Conservation (phyloP, 2,329 filamentous ascomycete species). For the Scedosporium minutisporum region DNA sequence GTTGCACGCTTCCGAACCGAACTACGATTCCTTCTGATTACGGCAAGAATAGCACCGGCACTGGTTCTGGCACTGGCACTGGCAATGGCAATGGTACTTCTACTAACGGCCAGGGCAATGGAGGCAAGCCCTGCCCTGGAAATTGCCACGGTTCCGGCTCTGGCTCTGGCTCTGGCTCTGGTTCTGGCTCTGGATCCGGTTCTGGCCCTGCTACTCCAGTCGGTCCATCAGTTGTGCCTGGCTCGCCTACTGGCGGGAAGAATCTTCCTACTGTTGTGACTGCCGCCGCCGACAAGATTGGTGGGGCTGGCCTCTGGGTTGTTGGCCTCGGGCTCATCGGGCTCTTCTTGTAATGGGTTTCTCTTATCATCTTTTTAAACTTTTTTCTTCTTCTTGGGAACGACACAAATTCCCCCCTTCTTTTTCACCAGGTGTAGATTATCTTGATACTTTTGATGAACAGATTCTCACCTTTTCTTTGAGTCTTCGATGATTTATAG, state of each 20-base stretch:
- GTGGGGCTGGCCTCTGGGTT: background rate
- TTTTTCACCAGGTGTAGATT: no score
- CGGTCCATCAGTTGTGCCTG: background rate
- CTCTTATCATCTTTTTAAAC: background rate
- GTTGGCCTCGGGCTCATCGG: background rate
- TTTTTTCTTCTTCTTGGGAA: no score
- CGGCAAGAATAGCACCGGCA: background rate
- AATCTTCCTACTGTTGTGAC: background rate
- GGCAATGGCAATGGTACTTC: background rate
- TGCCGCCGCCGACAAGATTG: background rate
- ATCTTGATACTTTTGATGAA: no score
- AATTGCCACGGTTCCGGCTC: background rate
- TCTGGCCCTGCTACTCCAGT: background rate
- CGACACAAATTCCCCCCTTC: no score
- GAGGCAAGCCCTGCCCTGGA: background rate
- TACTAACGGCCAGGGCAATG: background rate
- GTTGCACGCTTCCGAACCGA: slow-evolving; percentile 10
- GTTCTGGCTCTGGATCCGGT: background rate
- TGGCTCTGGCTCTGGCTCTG: background rate
- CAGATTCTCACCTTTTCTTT: no score
- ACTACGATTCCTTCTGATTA: background rate
- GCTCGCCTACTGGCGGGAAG: background rate
- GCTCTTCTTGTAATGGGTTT: background rate
- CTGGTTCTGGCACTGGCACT: background rate
- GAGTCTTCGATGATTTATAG: no score